These are phyloP conservation scores for Populus ilicifolia DNA, from an alignment of 345 rosid species.

Conservation along the genomic window DNA sequence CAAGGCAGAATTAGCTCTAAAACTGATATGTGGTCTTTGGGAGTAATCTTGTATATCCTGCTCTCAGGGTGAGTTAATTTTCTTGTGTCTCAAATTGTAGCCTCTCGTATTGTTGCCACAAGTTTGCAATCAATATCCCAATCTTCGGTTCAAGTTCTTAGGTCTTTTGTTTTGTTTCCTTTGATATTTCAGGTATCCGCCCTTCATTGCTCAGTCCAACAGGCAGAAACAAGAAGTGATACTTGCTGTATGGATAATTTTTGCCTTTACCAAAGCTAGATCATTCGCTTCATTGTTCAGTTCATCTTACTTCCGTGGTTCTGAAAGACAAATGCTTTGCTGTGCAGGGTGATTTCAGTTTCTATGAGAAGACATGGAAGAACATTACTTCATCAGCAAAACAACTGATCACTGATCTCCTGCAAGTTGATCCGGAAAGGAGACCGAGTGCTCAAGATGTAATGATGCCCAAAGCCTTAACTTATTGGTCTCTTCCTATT, in stretches of 20 bases:
- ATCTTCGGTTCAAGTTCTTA: neutral
- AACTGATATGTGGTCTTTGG: conserved; percentile 67
- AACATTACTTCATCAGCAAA: conserved; percentile 56
- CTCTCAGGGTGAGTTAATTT: conserved; percentile 44
- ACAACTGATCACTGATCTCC: conserved; percentile 47
- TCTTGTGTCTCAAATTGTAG: neutral
- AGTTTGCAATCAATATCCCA: neutral
- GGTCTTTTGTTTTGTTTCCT: neutral
- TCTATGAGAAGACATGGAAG: conserved; percentile 61
- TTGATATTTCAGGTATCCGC: conserved; percentile 48
- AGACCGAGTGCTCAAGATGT: conserved; percentile 60
- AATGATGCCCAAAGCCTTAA: neutral
- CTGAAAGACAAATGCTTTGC: neutral
- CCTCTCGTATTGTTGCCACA: neutral
- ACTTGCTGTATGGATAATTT: conserved; percentile 33
- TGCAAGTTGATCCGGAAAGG: conserved; percentile 53
- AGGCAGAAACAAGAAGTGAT: conserved; percentile 65
- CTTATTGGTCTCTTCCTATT: neutral
- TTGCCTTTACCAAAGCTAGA: neutral
- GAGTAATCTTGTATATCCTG: conserved; percentile 57
- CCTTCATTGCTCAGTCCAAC: conserved; percentile 58
- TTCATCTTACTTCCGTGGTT: neutral
- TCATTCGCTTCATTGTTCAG: neutral
- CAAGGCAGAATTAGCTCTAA: conserved; percentile 49
- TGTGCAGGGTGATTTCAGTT: conserved; percentile 57